Evolutionary conservation across 2,329 filamentous ascomycete species (phyloP).

Genomic region (Sporothrix schenckii): DNA sequence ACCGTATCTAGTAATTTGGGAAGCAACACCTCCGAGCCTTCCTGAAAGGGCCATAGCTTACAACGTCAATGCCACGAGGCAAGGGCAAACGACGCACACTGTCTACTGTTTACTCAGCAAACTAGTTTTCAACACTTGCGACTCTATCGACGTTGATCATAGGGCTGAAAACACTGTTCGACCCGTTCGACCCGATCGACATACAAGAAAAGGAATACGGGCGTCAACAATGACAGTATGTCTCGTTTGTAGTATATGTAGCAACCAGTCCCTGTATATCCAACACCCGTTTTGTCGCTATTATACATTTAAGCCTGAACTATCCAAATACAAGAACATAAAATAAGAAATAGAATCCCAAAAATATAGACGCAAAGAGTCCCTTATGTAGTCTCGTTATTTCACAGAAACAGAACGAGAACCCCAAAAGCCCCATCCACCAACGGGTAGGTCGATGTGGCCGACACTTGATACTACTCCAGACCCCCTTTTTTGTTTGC

Average conservation of each 20-base stretch:
- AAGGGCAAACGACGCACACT: background rate
- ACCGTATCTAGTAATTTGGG: background rate
- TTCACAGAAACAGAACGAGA: conserved; percentile 18
- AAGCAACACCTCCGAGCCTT: background rate
- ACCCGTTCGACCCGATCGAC: too few relatives aligned
- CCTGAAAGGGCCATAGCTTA: background rate
- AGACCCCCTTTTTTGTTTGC: background rate
- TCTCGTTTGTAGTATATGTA: background rate
- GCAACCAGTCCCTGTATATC: conserved; percentile 1
- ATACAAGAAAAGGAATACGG: too few relatives aligned
- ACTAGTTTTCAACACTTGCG: background rate
- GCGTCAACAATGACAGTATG: background rate
- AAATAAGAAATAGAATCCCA: background rate
- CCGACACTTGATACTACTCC: background rate
- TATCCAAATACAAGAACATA: background rate
- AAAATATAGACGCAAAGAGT: background rate
- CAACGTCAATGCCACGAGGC: conserved; percentile 19
- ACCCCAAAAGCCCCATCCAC: conserved; percentile 6
- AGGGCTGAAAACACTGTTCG: background rate
- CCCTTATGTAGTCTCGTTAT: conserved; percentile 4
- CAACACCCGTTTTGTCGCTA: background rate
- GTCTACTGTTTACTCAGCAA: background rate
- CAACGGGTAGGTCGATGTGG: background rate
- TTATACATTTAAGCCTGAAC: background rate
- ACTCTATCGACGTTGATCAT: conserved; percentile 12